phyloP scores from a whole-genome alignment of 140 eudicot genomes.

The Erigeron philadelphicus region DNA sequence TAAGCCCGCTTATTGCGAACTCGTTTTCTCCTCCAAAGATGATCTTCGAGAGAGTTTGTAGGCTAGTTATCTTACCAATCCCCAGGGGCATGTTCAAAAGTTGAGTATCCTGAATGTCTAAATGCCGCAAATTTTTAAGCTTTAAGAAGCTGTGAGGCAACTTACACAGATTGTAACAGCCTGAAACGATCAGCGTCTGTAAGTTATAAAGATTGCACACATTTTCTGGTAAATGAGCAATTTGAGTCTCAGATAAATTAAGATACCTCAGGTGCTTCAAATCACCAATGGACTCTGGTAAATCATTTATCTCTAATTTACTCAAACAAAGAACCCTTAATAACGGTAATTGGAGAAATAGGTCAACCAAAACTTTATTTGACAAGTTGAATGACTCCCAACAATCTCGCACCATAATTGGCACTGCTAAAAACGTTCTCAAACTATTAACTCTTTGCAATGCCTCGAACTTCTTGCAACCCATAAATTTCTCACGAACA shows the following conservation, averaged over 20 bases:
- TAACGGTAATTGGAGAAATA: too few species aligned
- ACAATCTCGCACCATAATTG: not conserved
- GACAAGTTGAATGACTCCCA: not conserved
- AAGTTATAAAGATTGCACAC: slow-evolving; percentile 17
- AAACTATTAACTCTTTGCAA: too few species aligned
- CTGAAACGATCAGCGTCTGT: slow-evolving; percentile 28
- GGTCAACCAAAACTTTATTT: too few species aligned
- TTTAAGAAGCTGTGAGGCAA: slow-evolving; percentile 19
- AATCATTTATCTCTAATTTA: slow-evolving; percentile 15
- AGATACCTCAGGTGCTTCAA: slow-evolving; percentile 35
- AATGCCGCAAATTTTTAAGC: slow-evolving; percentile 17
- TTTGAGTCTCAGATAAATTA: slow-evolving; percentile 23
- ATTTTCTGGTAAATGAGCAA: slow-evolving; percentile 16
- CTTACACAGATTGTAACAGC: not conserved
- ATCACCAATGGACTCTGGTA: slow-evolving; percentile 30
- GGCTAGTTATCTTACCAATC: slow-evolving; percentile 21
- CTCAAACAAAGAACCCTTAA: slow-evolving; percentile 6
- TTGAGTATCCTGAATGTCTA: slow-evolving; percentile 26
- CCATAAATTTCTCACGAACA: too few species aligned
- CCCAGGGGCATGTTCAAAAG: slow-evolving; percentile 15
- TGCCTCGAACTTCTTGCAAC: too few species aligned
- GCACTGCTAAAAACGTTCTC: too few species aligned
- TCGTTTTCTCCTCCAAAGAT: not conserved
- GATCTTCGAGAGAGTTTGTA: slow-evolving; percentile 16
- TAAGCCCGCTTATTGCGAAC: not conserved